Evolutionary conservation across 148 eudicot genomes (phyloP), one percentile per base, ranked within the genome.

Genomic region (Vaccinium macrocarpon): DNA sequence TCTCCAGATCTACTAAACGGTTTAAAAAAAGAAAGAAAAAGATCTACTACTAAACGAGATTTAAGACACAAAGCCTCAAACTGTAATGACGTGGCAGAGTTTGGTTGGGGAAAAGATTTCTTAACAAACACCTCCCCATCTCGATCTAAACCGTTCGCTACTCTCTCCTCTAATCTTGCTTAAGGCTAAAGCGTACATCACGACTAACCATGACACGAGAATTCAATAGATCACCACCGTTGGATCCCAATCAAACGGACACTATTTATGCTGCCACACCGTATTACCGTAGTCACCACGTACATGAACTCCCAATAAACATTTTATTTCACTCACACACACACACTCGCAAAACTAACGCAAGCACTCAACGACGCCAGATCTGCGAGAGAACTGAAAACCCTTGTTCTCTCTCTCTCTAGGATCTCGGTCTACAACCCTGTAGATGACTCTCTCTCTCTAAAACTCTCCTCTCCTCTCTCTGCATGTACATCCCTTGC

Each of bases 361-460:
- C 73, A 68, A 5, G 73, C 3, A 68, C 73, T 13, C 73, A 13
- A 64, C 71, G 71, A 64, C 71, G 32, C 71, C 71, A 68, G 73
- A 68, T 68, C 73, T 68, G 18, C 73, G 73, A 25, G 42, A 68
- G 73, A 68, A 68, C 73, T 11, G 73, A 68, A 68, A 68, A 68
- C 73, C 73, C 73, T 68, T 16, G 73, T 27, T 27, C 38, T 68
- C 38, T 29, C 35, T 61, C 64, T 19, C 72, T 66, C 73, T 68
- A 4, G 73, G 73, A 68, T 68, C 73, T 42, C 73, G 73, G 29
- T 68, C 73, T 68, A 29, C 38, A 13, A 9, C 73, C 18, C 19
- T 16, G 73, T 27, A 0, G 73, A 68, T 68, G 73, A 29, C 13
- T 68, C 38, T 68, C 42, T 29, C 73, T 68, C 73, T 68, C 19